These are phyloP conservation scores for Umbelopsis sp. DNA, from an alignment of 192 early-diverging fungal genomes.

Conservation along the genomic window DNA sequence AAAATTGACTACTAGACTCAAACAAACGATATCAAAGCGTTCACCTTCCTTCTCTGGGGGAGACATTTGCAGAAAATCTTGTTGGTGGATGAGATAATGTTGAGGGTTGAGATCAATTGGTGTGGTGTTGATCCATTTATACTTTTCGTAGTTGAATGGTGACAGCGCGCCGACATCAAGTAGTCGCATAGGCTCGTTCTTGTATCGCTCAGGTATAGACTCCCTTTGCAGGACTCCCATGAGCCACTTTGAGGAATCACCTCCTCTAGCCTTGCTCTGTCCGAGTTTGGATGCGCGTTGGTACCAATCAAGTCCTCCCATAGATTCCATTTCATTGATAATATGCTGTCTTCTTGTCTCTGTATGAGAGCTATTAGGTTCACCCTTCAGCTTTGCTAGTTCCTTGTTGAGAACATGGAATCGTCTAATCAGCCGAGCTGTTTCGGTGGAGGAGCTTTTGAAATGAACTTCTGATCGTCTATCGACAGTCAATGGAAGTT, in stretches of 20 bases:
- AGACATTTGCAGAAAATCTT: slow-evolving; percentile 83
- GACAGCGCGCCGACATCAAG: slow-evolving; percentile 87
- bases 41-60: slow-evolving; percentile 40
- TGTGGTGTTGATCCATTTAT: slow-evolving; percentile 69
- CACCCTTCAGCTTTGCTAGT: slow-evolving; percentile 52
- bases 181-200: slow-evolving; percentile 46
- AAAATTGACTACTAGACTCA: slow-evolving; percentile 90
- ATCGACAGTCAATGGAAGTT: slow-evolving; percentile 1
- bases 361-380: slow-evolving; percentile 23
- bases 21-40: slow-evolving; percentile 75
- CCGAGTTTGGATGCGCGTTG: slow-evolving; percentile 82
- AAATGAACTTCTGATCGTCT: slow-evolving; percentile 27
- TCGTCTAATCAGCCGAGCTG: slow-evolving; percentile 68
- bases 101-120: slow-evolving; percentile 92
- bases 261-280: slow-evolving; percentile 80
- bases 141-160: slow-evolving; percentile 71
- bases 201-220: background rate
- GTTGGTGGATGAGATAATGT: slow-evolving; percentile 64
- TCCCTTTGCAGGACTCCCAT: slow-evolving; percentile 53
- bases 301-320: slow-evolving; percentile 89
- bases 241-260: slow-evolving; percentile 83
- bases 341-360: slow-evolving; percentile 37
- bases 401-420: slow-evolving; percentile 85
- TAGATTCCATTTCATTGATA: slow-evolving; percentile 54
- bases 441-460: slow-evolving; percentile 63